Conservation (phyloP, 1,284 basidiomycete species). For the Exobasidium rhododendri region DNA sequence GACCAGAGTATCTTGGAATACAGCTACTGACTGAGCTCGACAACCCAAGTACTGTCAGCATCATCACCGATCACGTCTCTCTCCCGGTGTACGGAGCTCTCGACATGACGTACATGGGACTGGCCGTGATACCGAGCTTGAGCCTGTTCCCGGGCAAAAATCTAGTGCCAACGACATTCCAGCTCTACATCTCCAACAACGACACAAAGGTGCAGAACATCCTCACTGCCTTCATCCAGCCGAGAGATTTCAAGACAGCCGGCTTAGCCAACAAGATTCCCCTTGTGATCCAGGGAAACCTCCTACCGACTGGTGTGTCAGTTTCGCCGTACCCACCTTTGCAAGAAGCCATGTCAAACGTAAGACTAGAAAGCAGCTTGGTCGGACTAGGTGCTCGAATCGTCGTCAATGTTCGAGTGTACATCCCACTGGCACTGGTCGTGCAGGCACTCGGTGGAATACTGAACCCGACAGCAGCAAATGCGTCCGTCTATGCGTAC, state of each 20-base stretch:
- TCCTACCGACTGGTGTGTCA: slow-evolving; percentile 26
- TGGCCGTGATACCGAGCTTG: slow-evolving; percentile 56
- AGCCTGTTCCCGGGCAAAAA: slow-evolving; percentile 66
- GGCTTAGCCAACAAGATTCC: slow-evolving; percentile 12
- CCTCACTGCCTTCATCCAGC: slow-evolving; percentile 47
- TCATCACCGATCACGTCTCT: slow-evolving; percentile 63
- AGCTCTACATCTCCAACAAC: slow-evolving; percentile 37
- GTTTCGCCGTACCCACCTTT: slow-evolving; percentile 67
- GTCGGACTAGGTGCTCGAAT: slow-evolving; percentile 56
- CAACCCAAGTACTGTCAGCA: slow-evolving; percentile 60
- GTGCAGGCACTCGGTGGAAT: background rate
- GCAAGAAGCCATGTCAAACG: slow-evolving; percentile 62
- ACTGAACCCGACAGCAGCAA: background rate
- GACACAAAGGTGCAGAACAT: slow-evolving; percentile 63
- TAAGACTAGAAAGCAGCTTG: slow-evolving; percentile 61
- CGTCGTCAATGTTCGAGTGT: slow-evolving; percentile 30
- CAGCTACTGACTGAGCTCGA: slow-evolving; percentile 30
- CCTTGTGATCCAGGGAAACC: slow-evolving; percentile 20
- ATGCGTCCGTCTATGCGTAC: background rate
- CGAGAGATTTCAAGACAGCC: slow-evolving; percentile 7
- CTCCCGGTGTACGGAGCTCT: slow-evolving; percentile 65
- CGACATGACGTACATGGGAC: slow-evolving; percentile 41
- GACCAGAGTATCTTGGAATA: slow-evolving; percentile 26
- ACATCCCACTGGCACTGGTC: background rate
- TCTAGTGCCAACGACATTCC: slow-evolving; percentile 63